Percentiles rank a stretch among this genome's conserved stretches.
phyloP scores from a whole-genome alignment of 2,329 filamentous ascomycete species.

The Neurospora sp. region DNA sequence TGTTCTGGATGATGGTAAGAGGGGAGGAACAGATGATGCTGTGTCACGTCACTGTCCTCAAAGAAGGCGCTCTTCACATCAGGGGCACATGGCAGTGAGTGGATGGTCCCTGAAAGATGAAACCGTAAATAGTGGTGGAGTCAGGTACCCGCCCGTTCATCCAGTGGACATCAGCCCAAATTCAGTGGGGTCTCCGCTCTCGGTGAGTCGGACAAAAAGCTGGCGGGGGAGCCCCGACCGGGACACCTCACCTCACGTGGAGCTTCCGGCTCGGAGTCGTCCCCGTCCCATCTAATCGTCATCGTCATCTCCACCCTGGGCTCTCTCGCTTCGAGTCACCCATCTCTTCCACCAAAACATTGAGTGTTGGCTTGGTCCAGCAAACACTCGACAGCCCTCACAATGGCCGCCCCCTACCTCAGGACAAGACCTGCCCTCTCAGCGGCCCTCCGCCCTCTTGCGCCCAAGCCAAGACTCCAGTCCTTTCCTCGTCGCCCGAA shows the following conservation, averaged over 20 bases:
- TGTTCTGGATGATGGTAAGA: too few relatives aligned
- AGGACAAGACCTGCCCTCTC: slow-evolving; percentile 18
- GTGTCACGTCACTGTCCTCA: neutral
- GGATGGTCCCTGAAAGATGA: neutral
- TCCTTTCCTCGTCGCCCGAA: slow-evolving; percentile 13
- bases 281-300: neutral
- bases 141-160: neutral
- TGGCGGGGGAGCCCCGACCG: neutral
- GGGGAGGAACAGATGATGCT: neutral
- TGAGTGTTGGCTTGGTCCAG: slow-evolving; percentile 24
- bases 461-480: slow-evolving; percentile 4
- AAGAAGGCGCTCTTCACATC: neutral
- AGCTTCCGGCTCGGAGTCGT: neutral
- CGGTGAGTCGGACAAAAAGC: neutral
- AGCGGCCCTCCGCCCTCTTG: slow-evolving; percentile 15
- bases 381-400: slow-evolving; percentile 7
- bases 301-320: neutral
- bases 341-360: slow-evolving; percentile 17
- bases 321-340: neutral
- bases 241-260: neutral
- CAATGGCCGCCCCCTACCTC: slow-evolving; percentile 24
- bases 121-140: neutral
- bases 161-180: neutral
- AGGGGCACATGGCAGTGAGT: neutral
- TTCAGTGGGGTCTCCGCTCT: neutral